Evolutionary conservation across 306 rosid genomes (phyloP), one percentile per base, ranked within the genome.

Genomic region (Pueraria montana): DNA sequence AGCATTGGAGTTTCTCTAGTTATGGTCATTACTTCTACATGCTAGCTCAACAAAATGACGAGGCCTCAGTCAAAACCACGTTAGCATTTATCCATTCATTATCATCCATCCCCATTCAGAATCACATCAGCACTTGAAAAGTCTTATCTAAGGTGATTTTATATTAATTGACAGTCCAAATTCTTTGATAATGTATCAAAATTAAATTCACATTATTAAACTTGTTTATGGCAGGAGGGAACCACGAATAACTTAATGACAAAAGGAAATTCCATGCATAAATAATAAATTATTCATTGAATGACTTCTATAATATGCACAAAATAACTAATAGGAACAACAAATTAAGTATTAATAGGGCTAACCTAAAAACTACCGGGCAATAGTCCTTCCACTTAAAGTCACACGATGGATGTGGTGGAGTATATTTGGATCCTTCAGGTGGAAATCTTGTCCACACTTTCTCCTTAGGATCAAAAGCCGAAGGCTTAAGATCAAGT

Each of bases 331-430:
- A 34, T 10, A 66, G 14, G 76, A 73, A n/a, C 55, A 74, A 69
- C 2, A 38, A 0, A 56, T 18, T 30, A 30, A 80, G 68, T 70
- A 52, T 18, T 66, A 52, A 56, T 26, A 64, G 30, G 73, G n/a
- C 87, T 80, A 45, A 94, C 97, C 97, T 93, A 89, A 95, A 95
- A 67, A 95, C 98, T 74, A 95, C 88, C 0, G 98, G 98, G 82
- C 98, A 93, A 76, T 93, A 95, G 79, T 95, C 98, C 89, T 95
- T 95, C 98, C 98, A 95, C 84, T 77, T 93, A 48, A 95, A 95
- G 78, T 95, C 98, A 80, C 87, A 76, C 1, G 96, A 93, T 75
- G 90, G 92, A 80, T 95, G 98, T 49, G 98, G 98, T 36, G 98
- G 98, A 34, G 98, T 95, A 45, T 92, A 83, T 79, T 95, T 95